phyloP scores from a whole-genome alignment of 371 early-diverging fungal species.

The Mucor piriformis region DNA sequence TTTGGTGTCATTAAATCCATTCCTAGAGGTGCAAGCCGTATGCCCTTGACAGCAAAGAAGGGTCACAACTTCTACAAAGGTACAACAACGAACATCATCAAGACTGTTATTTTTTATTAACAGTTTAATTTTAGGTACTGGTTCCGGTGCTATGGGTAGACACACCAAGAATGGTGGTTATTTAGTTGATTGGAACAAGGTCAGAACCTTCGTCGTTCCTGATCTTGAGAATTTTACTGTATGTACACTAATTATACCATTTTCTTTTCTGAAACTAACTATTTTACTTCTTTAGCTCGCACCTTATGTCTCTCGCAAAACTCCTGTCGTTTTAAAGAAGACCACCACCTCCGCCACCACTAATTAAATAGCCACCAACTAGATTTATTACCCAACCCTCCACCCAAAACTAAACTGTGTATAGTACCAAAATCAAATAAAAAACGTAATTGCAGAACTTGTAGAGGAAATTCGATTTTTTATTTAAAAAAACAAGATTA shows the following conservation, averaged over 20 bases:
- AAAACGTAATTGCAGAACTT: conserved; percentile 1
- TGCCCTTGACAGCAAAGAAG: conserved; percentile 79
- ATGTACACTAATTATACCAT: conserved; percentile 13
- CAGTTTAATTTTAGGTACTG: conserved; percentile 75
- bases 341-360: background rate
- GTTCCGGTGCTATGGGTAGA: conserved; percentile 83
- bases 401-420: background rate
- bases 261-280: background rate
- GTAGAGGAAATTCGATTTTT: background rate
- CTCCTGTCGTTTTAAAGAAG: conserved; percentile 27
- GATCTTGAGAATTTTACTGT: conserved; percentile 74
- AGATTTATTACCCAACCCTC: background rate
- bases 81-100: conserved; percentile 15
- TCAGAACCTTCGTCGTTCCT: conserved; percentile 82
- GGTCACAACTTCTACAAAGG: conserved; percentile 88
- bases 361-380: background rate
- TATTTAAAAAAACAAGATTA: conserved; percentile 1
- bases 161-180: conserved; percentile 83
- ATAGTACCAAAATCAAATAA: background rate
- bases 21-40: conserved; percentile 74
- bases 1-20: conserved; percentile 75
- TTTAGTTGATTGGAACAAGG: conserved; percentile 71
- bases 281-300: conserved; percentile 49
- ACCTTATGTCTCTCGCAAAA: conserved; percentile 73
- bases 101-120: background rate